Conservation (phyloP, 2,329 filamentous ascomycete species). For the Aspergillus floridensis region DNA sequence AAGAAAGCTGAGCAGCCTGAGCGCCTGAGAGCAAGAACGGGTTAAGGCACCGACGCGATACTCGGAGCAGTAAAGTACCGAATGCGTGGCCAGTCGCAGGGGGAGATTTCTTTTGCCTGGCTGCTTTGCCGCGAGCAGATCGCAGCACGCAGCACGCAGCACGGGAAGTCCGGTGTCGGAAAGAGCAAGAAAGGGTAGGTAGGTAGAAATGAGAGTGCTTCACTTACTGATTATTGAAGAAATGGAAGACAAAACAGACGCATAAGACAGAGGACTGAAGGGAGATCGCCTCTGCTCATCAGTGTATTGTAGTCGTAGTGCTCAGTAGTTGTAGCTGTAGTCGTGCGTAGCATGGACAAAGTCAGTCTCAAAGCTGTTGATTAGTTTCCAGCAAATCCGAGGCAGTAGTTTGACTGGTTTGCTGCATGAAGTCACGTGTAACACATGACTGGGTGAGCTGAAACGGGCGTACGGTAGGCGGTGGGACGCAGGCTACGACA, state of each 20-base stretch:
- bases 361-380: neutral
- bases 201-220: neutral
- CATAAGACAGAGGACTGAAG: neutral
- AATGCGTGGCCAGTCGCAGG: neutral
- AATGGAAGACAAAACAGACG: neutral
- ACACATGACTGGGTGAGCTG: slow-evolving; percentile 6
- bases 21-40: slow-evolving; percentile 17
- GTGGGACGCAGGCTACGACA: slow-evolving; percentile 2
- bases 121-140: slow-evolving; percentile 14
- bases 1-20: slow-evolving; percentile 21
- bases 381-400: neutral
- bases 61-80: slow-evolving; percentile 2
- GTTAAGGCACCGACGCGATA: slow-evolving; percentile 17
- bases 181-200: neutral
- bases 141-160: slow-evolving; percentile 2
- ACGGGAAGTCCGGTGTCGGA: slow-evolving; percentile 18
- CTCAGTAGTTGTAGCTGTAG: neutral
- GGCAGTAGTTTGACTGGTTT: neutral
- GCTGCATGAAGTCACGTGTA: slow-evolving; percentile 7
- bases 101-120: slow-evolving; percentile 2
- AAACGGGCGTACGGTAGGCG: neutral
- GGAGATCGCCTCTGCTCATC: neutral
- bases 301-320: neutral
- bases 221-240: neutral
- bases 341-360: neutral